These are phyloP conservation scores for Clarireedia homoeocarpa DNA, from an alignment of 2,329 filamentous ascomycete species.

Conservation along the genomic window DNA sequence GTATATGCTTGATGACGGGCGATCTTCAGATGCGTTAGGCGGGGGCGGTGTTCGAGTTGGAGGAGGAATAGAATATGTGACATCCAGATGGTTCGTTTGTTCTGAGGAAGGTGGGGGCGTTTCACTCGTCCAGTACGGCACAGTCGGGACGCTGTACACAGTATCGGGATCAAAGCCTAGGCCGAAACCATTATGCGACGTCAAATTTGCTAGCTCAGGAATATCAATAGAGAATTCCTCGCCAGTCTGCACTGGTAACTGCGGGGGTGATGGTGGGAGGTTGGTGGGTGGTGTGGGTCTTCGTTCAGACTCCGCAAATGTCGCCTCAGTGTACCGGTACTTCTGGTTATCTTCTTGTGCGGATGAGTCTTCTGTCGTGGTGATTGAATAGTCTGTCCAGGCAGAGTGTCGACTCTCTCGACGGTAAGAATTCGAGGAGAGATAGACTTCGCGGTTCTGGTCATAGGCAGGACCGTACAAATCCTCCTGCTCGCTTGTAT, in stretches of 20 bases:
- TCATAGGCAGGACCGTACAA: slow-evolving; percentile 16
- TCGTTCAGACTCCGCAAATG: slow-evolving; percentile 26
- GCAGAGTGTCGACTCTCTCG: slow-evolving; percentile 20
- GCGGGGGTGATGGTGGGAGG: slow-evolving; percentile 14
- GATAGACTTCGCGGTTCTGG: slow-evolving; percentile 12
- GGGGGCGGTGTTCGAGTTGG: slow-evolving; percentile 6
- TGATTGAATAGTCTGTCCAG: slow-evolving; percentile 27
- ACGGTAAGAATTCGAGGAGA: slow-evolving; percentile 15
- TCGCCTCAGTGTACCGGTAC: slow-evolving; percentile 8
- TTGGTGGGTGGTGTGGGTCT: slow-evolving; percentile 37
- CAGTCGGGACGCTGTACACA: slow-evolving; percentile 13
- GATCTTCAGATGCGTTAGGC: not conserved
- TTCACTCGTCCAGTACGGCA: slow-evolving; percentile 20
- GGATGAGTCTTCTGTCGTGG: slow-evolving; percentile 19
- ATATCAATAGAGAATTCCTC: slow-evolving; percentile 6
- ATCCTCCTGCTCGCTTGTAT: slow-evolving; percentile 12
- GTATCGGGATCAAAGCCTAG: slow-evolving; percentile 15
- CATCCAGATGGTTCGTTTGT: slow-evolving; percentile 10
- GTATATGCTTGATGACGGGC: slow-evolving; percentile 18
- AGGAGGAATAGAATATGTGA: slow-evolving; percentile 1
- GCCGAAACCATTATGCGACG: slow-evolving; percentile 21
- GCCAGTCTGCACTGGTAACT: not conserved
- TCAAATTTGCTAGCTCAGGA: slow-evolving; percentile 20
- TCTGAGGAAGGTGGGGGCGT: slow-evolving; percentile 16
- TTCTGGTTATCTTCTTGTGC: slow-evolving; percentile 13